phyloP scores from a whole-genome alignment of 2,329 filamentous ascomycete species.

The Leptographium lundbergii region DNA sequence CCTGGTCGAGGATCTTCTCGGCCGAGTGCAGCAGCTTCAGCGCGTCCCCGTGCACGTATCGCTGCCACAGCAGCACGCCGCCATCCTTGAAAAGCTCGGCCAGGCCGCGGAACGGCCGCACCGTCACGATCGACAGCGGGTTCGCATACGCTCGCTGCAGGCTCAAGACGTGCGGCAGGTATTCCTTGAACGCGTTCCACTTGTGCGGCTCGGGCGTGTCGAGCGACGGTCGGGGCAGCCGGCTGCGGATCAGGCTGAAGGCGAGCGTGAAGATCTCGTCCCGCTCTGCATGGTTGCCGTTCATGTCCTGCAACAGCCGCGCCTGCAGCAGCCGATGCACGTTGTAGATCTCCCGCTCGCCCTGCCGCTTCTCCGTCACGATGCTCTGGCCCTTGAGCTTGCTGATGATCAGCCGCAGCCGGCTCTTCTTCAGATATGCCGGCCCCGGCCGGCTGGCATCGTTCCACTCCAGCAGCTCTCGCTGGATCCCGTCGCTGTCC shows the following conservation, averaged over 20 bases:
- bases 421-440: conserved; percentile 3
- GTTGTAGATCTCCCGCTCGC: conserved; percentile 6
- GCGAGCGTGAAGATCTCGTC: conserved; percentile 9
- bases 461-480: conserved; percentile 9
- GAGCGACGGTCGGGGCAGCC: conserved; percentile 8
- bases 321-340: conserved; percentile 9
- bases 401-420: conserved; percentile 7
- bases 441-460: conserved; percentile 4
- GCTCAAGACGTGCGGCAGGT: conserved; percentile 10
- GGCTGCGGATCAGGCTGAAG: conserved; percentile 8
- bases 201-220: conserved; percentile 9
- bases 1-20: conserved; percentile 7
- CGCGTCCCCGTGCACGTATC: conserved; percentile 9
- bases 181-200: conserved; percentile 10
- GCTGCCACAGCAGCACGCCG: conserved; percentile 10
- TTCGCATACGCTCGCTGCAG: conserved; percentile 10
- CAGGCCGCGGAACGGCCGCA: conserved; percentile 8
- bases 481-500: conserved; percentile 10
- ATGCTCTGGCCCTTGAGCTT: conserved; percentile 10
- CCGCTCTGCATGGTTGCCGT: conserved; percentile 2
- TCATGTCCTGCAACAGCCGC: conserved; percentile 8
- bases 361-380: conserved; percentile 5
- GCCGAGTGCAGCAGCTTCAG: conserved; percentile 9
- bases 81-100: conserved; percentile 11
- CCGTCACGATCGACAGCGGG: conserved; percentile 9